Evolutionary conservation across 2,329 filamentous ascomycete genomes (phyloP).

Genomic region (Epichloe gansuensis): DNA sequence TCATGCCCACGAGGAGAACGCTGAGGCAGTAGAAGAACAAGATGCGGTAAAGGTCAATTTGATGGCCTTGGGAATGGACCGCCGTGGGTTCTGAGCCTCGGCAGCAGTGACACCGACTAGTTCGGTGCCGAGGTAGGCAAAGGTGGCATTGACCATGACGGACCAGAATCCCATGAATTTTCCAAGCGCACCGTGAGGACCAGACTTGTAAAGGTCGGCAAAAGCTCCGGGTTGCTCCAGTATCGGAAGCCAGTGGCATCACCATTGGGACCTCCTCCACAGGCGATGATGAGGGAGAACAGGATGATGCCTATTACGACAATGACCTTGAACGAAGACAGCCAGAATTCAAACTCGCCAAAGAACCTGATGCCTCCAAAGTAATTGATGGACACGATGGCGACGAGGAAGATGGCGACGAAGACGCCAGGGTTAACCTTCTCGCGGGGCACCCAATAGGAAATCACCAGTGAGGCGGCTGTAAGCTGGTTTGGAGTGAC

Average conservation of each 20-base stretch:
- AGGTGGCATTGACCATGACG: constrained; percentile 63
- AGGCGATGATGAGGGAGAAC: constrained; percentile 49
- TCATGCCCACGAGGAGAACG: constrained; percentile 64
- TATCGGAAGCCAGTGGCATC: constrained; percentile 54
- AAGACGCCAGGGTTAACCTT: constrained; percentile 66
- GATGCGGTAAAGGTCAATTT: constrained; percentile 70
- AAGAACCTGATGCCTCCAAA: constrained; percentile 50
- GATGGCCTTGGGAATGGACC: constrained; percentile 65
- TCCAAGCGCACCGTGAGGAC: constrained; percentile 21
- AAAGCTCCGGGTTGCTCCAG: constrained; percentile 48
- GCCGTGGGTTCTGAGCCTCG: constrained; percentile 68
- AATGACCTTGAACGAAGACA: constrained; percentile 55
- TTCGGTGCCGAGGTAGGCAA: constrained; percentile 68
- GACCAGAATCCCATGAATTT: constrained; percentile 55
- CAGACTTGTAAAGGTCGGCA: constrained; percentile 15
- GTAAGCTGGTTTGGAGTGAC: constrained; percentile 77
- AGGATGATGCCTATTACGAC: constrained; percentile 56
- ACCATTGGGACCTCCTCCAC: constrained; percentile 52
- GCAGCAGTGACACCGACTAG: constrained; percentile 68
- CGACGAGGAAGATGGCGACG: constrained; percentile 57
- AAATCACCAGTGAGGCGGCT: constrained; percentile 65
- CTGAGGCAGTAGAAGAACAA: constrained; percentile 67
- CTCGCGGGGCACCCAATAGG: constrained; percentile 58
- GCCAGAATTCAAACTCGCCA: constrained; percentile 52
- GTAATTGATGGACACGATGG: constrained; percentile 55